These are phyloP conservation scores for Mycena galericulata DNA, from an alignment of 768 basidiomycete species.

Conservation along the genomic window DNA sequence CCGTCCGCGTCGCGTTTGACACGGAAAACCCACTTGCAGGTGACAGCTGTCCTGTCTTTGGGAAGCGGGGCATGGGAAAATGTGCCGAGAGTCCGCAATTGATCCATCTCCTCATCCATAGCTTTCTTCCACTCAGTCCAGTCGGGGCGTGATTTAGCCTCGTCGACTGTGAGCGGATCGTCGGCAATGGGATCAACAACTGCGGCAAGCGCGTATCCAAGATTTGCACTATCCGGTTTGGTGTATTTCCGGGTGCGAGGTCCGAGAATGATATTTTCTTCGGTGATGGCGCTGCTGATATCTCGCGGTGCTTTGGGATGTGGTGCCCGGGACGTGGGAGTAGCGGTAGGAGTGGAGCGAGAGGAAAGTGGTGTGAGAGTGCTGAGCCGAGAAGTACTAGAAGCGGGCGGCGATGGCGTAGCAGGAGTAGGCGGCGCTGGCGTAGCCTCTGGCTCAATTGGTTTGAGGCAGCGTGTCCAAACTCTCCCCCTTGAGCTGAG, in stretches of 20 bases:
- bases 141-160: slow-evolving; percentile 38
- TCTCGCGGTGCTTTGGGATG: slow-evolving; percentile 9
- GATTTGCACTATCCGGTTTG: background rate
- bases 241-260: slow-evolving; percentile 37
- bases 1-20: slow-evolving; percentile 46
- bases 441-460: slow-evolving; percentile 10
- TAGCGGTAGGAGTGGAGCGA: background rate
- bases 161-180: slow-evolving; percentile 20
- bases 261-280: slow-evolving; percentile 14
- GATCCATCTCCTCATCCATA: slow-evolving; percentile 28
- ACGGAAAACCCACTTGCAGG: slow-evolving; percentile 42
- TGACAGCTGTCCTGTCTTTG: slow-evolving; percentile 22
- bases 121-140: no score
- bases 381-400: background rate
- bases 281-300: slow-evolving; percentile 9
- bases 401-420: background rate
- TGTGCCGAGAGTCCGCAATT: slow-evolving; percentile 30
- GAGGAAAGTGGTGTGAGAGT: background rate
- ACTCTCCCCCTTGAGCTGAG: no score
- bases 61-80: slow-evolving; percentile 36
- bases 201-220: slow-evolving; percentile 31
- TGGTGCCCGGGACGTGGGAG: no score
- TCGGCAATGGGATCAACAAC: background rate
- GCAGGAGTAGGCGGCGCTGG: background rate
- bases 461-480: slow-evolving; percentile 20